Conservation (phyloP, 2,329 filamentous ascomycete genomes). For the Monosporascus sp. region DNA sequence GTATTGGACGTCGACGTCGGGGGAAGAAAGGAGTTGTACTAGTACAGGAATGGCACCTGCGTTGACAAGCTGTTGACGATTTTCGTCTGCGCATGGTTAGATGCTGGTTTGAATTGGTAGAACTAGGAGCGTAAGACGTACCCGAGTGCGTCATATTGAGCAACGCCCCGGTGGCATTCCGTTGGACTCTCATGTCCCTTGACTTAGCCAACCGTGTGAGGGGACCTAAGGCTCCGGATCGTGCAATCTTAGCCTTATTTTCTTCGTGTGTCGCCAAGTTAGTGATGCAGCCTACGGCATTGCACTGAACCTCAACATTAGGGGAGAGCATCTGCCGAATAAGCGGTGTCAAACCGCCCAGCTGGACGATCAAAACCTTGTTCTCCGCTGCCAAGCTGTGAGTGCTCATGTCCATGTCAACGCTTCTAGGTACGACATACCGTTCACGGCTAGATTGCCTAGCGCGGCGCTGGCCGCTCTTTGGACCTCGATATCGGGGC, state of each 20-base stretch:
- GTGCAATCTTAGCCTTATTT: constrained; percentile 97
- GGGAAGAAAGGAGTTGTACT: constrained; percentile 86
- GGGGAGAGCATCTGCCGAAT: constrained; percentile 98
- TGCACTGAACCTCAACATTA: constrained; percentile 98
- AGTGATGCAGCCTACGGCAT: constrained; percentile 97
- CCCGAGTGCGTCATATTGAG: constrained; percentile 99
- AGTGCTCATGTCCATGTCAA: constrained; percentile 6
- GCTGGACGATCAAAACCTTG: constrained; percentile 91
- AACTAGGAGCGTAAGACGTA: constrained; percentile 39
- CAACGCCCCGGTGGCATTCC: constrained; percentile 92
- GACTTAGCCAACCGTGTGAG: constrained; percentile 91
- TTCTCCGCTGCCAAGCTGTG: constrained; percentile 67
- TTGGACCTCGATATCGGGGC: constrained; percentile 94
- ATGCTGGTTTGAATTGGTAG: neutral
- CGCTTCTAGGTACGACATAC: constrained; percentile 49
- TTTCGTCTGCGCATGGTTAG: constrained; percentile 65
- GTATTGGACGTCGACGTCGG: constrained; percentile 97
- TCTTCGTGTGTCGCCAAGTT: constrained; percentile 98
- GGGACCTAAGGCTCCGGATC: constrained; percentile 86
- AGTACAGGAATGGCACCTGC: constrained; percentile 97
- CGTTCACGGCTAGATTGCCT: constrained; percentile 94
- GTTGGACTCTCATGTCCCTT: constrained; percentile 96
- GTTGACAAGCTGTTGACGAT: constrained; percentile 93
- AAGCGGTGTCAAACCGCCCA: constrained; percentile 83
- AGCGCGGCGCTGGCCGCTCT: constrained; percentile 91